Evolutionary conservation across 352 stramenopile species (phyloP).

Genomic region (Globisporangium nunn): DNA sequence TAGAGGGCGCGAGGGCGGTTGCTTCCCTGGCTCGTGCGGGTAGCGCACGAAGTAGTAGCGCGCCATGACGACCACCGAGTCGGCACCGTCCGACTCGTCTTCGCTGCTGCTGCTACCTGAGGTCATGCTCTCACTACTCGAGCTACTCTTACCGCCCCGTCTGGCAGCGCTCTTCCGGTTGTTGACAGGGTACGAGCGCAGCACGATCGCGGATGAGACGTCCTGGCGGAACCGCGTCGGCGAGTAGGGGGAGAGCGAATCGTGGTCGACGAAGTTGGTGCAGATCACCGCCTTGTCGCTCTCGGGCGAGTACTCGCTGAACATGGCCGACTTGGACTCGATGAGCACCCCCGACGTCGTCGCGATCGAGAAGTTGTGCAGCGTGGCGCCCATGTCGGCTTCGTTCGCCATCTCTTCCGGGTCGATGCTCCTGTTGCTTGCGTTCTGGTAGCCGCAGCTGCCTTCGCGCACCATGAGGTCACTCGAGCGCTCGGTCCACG

Average conservation of each 20-base stretch:
- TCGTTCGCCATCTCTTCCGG: background rate
- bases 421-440: background rate
- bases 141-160: background rate
- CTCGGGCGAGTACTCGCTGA: slow-evolving; percentile 7
- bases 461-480: slow-evolving; percentile 31
- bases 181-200: background rate
- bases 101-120: background rate
- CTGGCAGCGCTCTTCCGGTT: no score
- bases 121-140: no score
- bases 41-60: background rate
- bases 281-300: background rate
- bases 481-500: slow-evolving; percentile 12
- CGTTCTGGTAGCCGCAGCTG: slow-evolving; percentile 6
- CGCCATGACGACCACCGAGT: background rate
- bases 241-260: background rate
- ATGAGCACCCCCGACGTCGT: slow-evolving; percentile 11
- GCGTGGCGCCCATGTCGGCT: background rate
- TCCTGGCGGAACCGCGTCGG: slow-evolving; percentile 4
- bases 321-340: slow-evolving; percentile 32
- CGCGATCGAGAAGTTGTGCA: background rate
- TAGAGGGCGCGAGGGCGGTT: no score
- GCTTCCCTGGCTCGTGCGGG: background rate
- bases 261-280: slow-evolving; percentile 1
- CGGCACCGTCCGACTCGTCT: background rate
- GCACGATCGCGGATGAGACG: background rate